phyloP scores from a whole-genome alignment of 1,284 basidiomycete genomes.

The Cryptococcus deneoformans region DNA sequence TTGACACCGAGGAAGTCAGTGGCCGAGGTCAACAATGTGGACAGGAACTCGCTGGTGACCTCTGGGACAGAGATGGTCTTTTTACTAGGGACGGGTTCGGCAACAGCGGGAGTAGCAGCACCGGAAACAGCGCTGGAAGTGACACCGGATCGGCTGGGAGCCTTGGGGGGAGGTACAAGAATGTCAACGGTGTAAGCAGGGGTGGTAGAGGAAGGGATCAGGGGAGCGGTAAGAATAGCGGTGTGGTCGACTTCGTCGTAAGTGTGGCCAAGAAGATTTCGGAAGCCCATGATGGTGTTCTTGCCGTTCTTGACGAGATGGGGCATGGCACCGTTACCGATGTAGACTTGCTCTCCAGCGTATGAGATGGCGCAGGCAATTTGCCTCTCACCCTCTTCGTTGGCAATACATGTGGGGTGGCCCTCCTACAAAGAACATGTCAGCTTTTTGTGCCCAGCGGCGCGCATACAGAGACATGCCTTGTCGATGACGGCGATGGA shows the following conservation, averaged over 20 bases:
- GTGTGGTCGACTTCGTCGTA: constrained; percentile 50
- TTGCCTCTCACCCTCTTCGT: constrained; percentile 97
- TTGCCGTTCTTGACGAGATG: constrained; percentile 93
- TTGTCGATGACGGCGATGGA: constrained; percentile 96
- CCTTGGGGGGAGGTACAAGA: constrained; percentile 67
- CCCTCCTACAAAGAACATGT: constrained; percentile 61
- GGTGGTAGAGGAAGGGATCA: constrained; percentile 67
- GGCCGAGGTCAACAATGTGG: constrained; percentile 80
- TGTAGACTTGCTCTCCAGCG: constrained; percentile 87
- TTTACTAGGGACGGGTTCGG: constrained; percentile 70
- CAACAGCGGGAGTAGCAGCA: constrained; percentile 63
- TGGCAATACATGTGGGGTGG: constrained; percentile 88
- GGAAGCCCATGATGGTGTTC: constrained; percentile 93
- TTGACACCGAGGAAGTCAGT: constrained; percentile 85
- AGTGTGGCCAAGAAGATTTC: constrained; percentile 91
- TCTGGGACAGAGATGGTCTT: constrained; percentile 81
- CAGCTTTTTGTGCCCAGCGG: not conserved
- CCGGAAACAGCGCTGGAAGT: constrained; percentile 57
- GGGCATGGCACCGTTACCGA: constrained; percentile 91
- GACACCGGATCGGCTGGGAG: constrained; percentile 16
- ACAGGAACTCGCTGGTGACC: constrained; percentile 80
- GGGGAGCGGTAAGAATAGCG: constrained; percentile 48
- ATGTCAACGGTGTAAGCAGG: constrained; percentile 86
- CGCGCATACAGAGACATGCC: constrained; percentile 50
- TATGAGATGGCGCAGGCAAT: constrained; percentile 94